Percentiles rank a stretch among this genome's conserved stretches.
Evolutionary conservation across 208 protist species (phyloP).

Genomic region (Trypanosoma congolense): DNA sequence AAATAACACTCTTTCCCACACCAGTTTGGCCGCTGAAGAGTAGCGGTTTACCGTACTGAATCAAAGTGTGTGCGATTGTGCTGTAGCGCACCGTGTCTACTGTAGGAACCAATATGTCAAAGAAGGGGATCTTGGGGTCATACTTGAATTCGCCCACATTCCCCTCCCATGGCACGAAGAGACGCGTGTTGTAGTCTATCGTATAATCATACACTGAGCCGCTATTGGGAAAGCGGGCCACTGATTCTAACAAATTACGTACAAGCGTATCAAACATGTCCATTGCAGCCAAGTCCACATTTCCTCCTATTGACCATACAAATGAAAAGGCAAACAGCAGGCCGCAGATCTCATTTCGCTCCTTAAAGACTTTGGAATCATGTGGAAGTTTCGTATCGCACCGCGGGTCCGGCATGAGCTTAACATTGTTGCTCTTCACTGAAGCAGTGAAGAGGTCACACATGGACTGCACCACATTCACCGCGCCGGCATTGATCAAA

Average conservation of each 20-base stretch:
- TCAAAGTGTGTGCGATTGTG: conserved; percentile 86
- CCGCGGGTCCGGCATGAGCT: conserved; percentile 62
- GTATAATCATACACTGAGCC: conserved; percentile 94
- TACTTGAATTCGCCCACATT: conserved; percentile 83
- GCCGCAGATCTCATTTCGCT: conserved; percentile 88
- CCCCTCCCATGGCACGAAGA: conserved; percentile 83
- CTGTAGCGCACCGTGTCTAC: conserved; percentile 95
- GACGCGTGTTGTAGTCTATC: conserved; percentile 77
- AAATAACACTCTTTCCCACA: conserved; percentile 94
- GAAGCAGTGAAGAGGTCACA: conserved; percentile 91
- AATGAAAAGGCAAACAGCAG: conserved; percentile 92
- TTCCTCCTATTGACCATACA: conserved; percentile 96
- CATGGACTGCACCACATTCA: conserved; percentile 91
- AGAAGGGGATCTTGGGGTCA: conserved; percentile 87
- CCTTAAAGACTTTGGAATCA: conserved; percentile 69
- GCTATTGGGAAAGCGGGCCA: conserved; percentile 80
- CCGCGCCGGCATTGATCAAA: conserved; percentile 86
- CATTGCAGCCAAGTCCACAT: conserved; percentile 81
- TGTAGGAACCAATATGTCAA: conserved; percentile 96
- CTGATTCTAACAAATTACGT: conserved; percentile 75
- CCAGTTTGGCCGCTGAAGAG: conserved; percentile 95
- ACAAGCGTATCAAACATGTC: conserved; percentile 91
- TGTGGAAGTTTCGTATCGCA: conserved; percentile 38
- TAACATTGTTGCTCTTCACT: conserved; percentile 64
- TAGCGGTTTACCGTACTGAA: conserved; percentile 83